Conservation (phyloP, 2,329 filamentous ascomycete species). For the Aureobasidium sp. region DNA sequence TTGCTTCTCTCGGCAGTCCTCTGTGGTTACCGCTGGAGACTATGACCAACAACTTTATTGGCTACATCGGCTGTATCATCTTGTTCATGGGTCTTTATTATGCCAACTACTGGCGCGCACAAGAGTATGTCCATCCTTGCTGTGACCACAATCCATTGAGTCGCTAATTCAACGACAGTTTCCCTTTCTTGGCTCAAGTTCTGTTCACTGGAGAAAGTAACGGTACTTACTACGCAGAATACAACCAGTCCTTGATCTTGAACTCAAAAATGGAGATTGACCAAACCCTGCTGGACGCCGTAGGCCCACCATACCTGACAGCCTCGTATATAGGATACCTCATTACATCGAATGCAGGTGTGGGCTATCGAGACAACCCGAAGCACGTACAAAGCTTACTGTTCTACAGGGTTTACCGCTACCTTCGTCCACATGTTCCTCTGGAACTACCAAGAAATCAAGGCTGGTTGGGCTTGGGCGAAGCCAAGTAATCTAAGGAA, state of each 20-base stretch:
- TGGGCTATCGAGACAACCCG: conserved; percentile 24
- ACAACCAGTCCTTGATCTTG: conserved; percentile 40
- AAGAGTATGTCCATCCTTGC: conserved; percentile 15
- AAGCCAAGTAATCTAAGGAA: conserved; percentile 22
- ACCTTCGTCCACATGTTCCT: conserved; percentile 39
- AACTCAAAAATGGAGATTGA: conserved; percentile 35
- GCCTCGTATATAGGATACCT: conserved; percentile 23
- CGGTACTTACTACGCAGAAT: conserved; percentile 31
- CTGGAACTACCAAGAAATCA: conserved; percentile 32
- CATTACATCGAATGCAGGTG: too few species aligned
- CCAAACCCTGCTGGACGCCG: conserved; percentile 26
- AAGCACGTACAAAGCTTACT: conserved; percentile 34
- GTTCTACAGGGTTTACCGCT: conserved; percentile 37
- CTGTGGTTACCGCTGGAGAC: conserved; percentile 36
- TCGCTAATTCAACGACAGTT: conserved; percentile 19
- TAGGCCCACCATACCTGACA: conserved; percentile 40
- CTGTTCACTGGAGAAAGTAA: conserved; percentile 35
- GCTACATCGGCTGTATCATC: conserved; percentile 32
- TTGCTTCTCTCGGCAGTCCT: conserved; percentile 29
- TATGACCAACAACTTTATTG: conserved; percentile 34
- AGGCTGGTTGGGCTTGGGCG: conserved; percentile 29
- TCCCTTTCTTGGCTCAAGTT: conserved; percentile 39
- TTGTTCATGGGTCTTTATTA: conserved; percentile 39
- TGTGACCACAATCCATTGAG: too few species aligned
- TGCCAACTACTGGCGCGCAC: conserved; percentile 36